phyloP scores from a whole-genome alignment of 129 eudicot genomes.

The Tagetes erecta region DNA sequence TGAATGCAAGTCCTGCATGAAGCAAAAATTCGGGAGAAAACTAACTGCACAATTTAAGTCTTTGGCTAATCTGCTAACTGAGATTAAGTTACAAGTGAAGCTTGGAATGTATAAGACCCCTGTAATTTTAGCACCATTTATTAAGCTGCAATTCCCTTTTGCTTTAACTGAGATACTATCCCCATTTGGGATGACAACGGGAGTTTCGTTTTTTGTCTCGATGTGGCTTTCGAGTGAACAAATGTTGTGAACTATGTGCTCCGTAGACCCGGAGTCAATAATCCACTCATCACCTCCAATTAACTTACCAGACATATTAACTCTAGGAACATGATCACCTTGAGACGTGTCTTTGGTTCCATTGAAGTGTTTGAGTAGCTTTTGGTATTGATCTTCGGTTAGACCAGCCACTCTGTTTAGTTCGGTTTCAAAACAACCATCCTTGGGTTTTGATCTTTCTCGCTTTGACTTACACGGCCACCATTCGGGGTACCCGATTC shows the following conservation, averaged over 20 bases:
- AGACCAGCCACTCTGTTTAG: background rate
- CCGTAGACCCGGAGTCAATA: background rate
- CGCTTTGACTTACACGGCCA: background rate
- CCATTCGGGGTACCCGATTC: background rate
- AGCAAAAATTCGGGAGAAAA: background rate
- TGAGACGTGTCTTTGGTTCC: background rate
- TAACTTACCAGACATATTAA: background rate
- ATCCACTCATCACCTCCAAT: background rate
- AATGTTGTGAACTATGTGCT: background rate
- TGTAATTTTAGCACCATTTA: background rate
- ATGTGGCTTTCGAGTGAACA: background rate
- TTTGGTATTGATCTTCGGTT: background rate
- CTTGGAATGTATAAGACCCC: background rate
- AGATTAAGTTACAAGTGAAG: no score
- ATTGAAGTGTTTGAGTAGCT: background rate
- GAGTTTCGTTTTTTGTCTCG: background rate
- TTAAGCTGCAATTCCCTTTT: background rate
- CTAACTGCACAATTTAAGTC: background rate
- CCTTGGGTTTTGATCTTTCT: background rate
- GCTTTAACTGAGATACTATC: background rate
- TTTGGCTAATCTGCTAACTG: background rate
- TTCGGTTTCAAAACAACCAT: background rate
- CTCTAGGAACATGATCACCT: background rate
- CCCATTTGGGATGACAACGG: background rate
- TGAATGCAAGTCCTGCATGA: background rate